Base-by-base conservation (phyloP, 2,329 filamentous ascomycete species). In the Penicillium sumatraense region DNA sequence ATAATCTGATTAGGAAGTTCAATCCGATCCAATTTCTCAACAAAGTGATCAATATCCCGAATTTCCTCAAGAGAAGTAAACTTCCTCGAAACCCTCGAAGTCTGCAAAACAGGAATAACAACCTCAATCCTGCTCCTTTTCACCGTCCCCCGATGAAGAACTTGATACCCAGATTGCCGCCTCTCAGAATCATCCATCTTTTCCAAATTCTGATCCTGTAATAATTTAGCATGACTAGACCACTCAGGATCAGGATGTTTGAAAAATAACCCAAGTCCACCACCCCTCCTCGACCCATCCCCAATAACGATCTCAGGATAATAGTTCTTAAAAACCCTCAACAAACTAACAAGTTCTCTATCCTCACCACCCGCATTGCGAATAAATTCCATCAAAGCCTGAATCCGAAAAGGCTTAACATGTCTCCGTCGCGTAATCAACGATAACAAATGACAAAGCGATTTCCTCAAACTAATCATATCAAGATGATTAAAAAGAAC, bases 291-390 rank as follows among this genome's bases (percentile, higher is more conserved):
- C 33, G 68, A 60, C 18, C 66, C 79, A 60, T 89, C 88, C 20
- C 88, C 89, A 13, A 93, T 83, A 56, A 96, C 90, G 51, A 96
- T 90, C 70, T 96, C 91, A 0, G 91, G 91, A 66, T 93, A 96
- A 72, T 93, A 96, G 70, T 93, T 91, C 69, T 95, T 95, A 77
- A 88, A 96, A n/a, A 93, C 86, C 52, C 89, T 84, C 47, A 96
- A 78, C 16, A 96, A 79, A 3, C 89, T 89, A 33, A 89, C 81
- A 31, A 96, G 77, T 49, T 86, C 83, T 46, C 88, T 88, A 53
- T 96, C 91, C 66, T 89, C 89, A 16, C 87, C 88, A 1, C 78
- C 78, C 14, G 77, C 70, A 60, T 72, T 73, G 35, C 74, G 76
- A 40, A 80, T 75, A 18, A 82, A 64, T 55, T 82, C 80, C 67